phyloP scores from a whole-genome alignment of 2,329 filamentous ascomycete genomes.

The Trichoderma sp. region DNA sequence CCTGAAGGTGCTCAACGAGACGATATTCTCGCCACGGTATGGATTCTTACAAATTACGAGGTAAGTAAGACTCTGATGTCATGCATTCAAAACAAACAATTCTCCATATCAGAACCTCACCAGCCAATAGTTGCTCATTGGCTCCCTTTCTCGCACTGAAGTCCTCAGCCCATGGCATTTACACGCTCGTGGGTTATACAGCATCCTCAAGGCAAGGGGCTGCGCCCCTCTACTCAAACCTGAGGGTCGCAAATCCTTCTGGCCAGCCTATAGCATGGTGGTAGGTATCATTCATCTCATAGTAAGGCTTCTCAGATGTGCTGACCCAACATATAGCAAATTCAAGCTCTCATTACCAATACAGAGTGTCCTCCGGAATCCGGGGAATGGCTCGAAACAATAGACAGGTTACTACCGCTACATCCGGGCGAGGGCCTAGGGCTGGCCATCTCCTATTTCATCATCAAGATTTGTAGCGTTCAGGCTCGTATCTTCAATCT shows the following conservation, averaged over 20 bases:
- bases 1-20: constrained; percentile 32
- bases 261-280: constrained; percentile 40
- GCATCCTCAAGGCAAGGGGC: constrained; percentile 38
- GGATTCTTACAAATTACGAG: constrained; percentile 43
- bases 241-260: constrained; percentile 35
- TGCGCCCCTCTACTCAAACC: constrained; percentile 26
- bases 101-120: background rate
- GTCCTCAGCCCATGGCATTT: constrained; percentile 38
- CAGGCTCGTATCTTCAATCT: constrained; percentile 31
- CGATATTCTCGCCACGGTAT: constrained; percentile 41
- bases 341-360: constrained; percentile 35
- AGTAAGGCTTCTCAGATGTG: background rate
- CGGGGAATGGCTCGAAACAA: constrained; percentile 35
- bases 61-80: constrained; percentile 23
- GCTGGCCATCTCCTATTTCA: constrained; percentile 30
- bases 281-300: constrained; percentile 29
- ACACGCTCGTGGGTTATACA: constrained; percentile 37
- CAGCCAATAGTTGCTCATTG: constrained; percentile 37
- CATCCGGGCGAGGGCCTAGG: constrained; percentile 29
- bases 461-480: constrained; percentile 30
- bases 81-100: background rate
- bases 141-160: constrained; percentile 33
- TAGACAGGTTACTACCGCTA: constrained; percentile 28
- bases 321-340: constrained; percentile 35
- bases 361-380: constrained; percentile 38